Conservation (phyloP, 805 yeast species). For the Candida endomychidarum region DNA sequence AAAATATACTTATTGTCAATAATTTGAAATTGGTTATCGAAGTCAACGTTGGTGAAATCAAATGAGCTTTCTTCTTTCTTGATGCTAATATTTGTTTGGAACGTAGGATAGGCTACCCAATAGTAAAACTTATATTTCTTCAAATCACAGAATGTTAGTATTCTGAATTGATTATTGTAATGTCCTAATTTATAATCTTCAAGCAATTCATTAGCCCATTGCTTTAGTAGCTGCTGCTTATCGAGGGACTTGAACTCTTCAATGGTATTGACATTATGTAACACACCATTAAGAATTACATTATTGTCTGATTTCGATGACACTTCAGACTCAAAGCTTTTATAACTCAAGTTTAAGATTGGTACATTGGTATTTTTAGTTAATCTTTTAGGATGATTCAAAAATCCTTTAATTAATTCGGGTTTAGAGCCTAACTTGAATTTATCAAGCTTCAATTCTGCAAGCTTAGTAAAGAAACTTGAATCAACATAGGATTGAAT, state of each 20-base stretch:
- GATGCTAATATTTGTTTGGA: slow-evolving; percentile 23
- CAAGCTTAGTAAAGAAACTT: slow-evolving; percentile 76
- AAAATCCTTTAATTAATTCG: slow-evolving; percentile 44
- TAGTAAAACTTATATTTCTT: slow-evolving; percentile 85
- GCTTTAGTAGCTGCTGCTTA: slow-evolving; percentile 56
- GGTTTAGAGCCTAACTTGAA: slow-evolving; percentile 60
- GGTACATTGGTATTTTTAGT: slow-evolving; percentile 38
- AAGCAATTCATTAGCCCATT: slow-evolving; percentile 31
- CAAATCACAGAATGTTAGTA: slow-evolving; percentile 78
- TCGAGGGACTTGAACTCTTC: slow-evolving; percentile 78
- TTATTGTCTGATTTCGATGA: slow-evolving; percentile 6
- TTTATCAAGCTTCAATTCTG: slow-evolving; percentile 71
- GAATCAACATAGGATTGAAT: slow-evolving; percentile 79
- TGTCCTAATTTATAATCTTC: slow-evolving; percentile 32
- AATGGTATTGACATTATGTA: slow-evolving; percentile 71
- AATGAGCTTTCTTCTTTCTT: background rate
- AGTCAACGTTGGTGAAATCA: background rate
- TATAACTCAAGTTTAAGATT: slow-evolving; percentile 32
- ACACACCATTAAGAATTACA: slow-evolving; percentile 30
- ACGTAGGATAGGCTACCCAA: slow-evolving; percentile 83
- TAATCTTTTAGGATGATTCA: slow-evolving; percentile 33
- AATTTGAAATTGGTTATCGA: slow-evolving; percentile 38
- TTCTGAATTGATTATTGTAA: slow-evolving; percentile 24
- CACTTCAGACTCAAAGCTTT: slow-evolving; percentile 24
- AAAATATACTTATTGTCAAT: slow-evolving; percentile 25